These are phyloP conservation scores for Chlorella vulgaris DNA, from an alignment of 139 green algal species.

Conservation along the genomic window DNA sequence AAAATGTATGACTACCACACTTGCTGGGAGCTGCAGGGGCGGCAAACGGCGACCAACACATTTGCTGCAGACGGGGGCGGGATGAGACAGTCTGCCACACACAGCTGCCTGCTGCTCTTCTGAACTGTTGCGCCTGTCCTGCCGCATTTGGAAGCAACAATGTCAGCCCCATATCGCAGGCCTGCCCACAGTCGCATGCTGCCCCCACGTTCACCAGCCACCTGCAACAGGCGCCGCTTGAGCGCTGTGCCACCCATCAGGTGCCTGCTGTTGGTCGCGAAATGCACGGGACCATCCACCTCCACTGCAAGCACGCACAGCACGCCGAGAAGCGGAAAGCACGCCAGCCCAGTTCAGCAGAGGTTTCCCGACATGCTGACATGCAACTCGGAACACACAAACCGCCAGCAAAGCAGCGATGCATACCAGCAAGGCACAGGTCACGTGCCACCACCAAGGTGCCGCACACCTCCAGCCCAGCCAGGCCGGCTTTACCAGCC, in stretches of 20 bases:
- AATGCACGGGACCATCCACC: slow-evolving; percentile 45
- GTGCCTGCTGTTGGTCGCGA: slow-evolving; percentile 29
- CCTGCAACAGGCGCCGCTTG: slow-evolving; percentile 38
- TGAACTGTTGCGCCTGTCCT: no score
- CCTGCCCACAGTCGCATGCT: not conserved
- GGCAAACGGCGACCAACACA: no score
- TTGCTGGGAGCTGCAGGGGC: not conserved
- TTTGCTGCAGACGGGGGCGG: no score
- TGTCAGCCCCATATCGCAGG: not conserved
- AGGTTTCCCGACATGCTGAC: no score
- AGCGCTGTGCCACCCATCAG: slow-evolving; percentile 35
- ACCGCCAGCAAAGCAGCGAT: no score
- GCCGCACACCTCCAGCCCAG: no score
- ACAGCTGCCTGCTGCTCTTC: no score
- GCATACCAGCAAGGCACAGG: no score
- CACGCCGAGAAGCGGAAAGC: not conserved
- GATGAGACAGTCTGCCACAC: no score
- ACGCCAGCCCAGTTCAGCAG: not conserved
- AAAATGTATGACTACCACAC: not conserved
- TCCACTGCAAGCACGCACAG: slow-evolving; percentile 10
- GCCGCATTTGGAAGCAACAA: not conserved
- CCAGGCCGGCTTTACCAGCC: no score
- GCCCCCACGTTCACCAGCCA: not conserved
- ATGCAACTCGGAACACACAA: no score
- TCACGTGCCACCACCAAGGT: no score